A percentile compares a stretch with the other conserved stretches of the same genome.
These are phyloP conservation scores for Fusarium brevicatenulatum DNA, from an alignment of 2,329 filamentous ascomycete genomes.

Conservation along the genomic window DNA sequence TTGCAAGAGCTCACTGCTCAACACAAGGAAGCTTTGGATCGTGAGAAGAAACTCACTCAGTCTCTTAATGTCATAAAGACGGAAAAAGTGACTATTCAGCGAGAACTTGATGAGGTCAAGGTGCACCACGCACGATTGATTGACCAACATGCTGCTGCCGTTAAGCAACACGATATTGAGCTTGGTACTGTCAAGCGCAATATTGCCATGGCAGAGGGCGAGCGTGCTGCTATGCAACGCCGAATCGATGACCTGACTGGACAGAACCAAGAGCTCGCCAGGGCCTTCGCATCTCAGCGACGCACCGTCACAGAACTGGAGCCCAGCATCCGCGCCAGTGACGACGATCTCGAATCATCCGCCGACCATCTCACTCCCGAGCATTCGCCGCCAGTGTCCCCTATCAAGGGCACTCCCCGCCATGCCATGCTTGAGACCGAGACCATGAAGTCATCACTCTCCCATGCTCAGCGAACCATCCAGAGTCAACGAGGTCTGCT, in stretches of 20 bases:
- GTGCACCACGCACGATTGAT: slow-evolving; percentile 79
- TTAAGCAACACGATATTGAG: slow-evolving; percentile 91
- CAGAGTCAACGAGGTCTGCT: slow-evolving; percentile 95
- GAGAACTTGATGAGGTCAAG: slow-evolving; percentile 91
- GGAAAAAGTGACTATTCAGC: slow-evolving; percentile 82
- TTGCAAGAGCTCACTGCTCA: slow-evolving; percentile 82
- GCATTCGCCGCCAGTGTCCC: slow-evolving; percentile 89
- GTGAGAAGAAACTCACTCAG: slow-evolving; percentile 83
- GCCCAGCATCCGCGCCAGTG: slow-evolving; percentile 65
- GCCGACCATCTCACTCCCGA: slow-evolving; percentile 81
- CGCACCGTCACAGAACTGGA: slow-evolving; percentile 74
- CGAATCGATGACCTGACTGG: slow-evolving; percentile 88
- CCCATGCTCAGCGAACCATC: slow-evolving; percentile 95
- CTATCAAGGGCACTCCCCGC: slow-evolving; percentile 88
- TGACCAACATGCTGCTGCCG: slow-evolving; percentile 80
- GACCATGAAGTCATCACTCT: slow-evolving; percentile 91
- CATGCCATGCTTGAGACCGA: slow-evolving; percentile 94
- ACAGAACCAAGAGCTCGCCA: slow-evolving; percentile 92
- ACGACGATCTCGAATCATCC: slow-evolving; percentile 72
- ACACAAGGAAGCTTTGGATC: slow-evolving; percentile 80
- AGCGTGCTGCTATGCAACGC: slow-evolving; percentile 80
- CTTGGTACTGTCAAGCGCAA: slow-evolving; percentile 84
- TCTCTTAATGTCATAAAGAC: slow-evolving; percentile 73
- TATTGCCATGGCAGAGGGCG: slow-evolving; percentile 79
- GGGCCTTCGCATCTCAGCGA: slow-evolving; percentile 79